These are phyloP conservation scores for Calonectria leucothoes DNA, from an alignment of 2,329 filamentous ascomycete species.

Conservation along the genomic window DNA sequence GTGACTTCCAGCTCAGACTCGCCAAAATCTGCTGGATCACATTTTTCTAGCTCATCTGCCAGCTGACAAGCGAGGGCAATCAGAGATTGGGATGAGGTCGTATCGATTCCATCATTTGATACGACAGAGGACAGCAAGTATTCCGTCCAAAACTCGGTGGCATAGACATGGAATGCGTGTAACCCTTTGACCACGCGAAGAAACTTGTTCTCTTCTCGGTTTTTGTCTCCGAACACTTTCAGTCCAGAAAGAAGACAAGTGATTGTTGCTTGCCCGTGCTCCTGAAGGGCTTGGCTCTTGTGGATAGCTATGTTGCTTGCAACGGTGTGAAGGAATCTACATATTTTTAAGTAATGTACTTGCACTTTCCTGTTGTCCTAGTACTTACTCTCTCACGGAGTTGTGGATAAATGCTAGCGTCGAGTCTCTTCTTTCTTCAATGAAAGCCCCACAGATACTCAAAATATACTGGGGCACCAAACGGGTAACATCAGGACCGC, in stretches of 20 bases:
- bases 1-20: accelerated
- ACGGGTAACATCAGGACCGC: background rate
- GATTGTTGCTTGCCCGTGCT: constrained; percentile 8
- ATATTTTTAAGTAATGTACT: background rate
- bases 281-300: background rate
- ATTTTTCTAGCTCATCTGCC: background rate
- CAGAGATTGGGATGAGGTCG: background rate
- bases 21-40: accelerated
- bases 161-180: constrained; percentile 26
- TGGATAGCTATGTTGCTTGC: background rate
- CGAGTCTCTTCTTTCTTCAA: constrained; percentile 21
- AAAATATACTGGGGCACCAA: constrained; percentile 19
- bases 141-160: constrained; percentile 28
- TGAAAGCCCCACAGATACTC: background rate
- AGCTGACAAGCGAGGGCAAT: constrained; percentile 6
- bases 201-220: background rate
- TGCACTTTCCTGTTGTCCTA: accelerated
- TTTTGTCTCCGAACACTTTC: background rate
- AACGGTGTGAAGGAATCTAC: constrained; percentile 19
- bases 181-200: constrained; percentile 17
- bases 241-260: constrained; percentile 26
- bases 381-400: constrained; percentile 29
- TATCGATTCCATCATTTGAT: background rate
- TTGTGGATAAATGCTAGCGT: constrained; percentile 27
- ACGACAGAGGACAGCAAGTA: constrained; percentile 5